A percentile compares a stretch with the other conserved stretches of the same genome.
Conservation (phyloP, 148 eudicot species). For the Fagopyrum tataricum region DNA sequence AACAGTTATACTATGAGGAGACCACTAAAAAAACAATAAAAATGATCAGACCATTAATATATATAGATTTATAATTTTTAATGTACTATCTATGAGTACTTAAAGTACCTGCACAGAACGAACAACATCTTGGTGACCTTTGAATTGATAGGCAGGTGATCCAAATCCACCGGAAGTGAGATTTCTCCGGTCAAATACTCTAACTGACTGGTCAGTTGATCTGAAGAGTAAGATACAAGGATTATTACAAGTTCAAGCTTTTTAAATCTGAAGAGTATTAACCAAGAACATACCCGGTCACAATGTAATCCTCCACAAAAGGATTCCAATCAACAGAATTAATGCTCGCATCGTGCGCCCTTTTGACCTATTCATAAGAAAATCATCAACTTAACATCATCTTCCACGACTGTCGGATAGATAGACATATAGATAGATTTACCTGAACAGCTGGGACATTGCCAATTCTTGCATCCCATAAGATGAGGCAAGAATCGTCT, state of each 20-base stretch:
- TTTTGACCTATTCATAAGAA: constrained; percentile 62
- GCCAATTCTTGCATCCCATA: constrained; percentile 92
- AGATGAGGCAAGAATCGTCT: constrained; percentile 91
- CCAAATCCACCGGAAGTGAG: constrained; percentile 60
- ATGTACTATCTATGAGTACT: neutral
- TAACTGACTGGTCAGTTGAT: constrained; percentile 79
- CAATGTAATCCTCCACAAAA: constrained; percentile 66
- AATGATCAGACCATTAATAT: constrained; percentile 6
- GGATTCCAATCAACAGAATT: constrained; percentile 99
- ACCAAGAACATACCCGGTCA: constrained; percentile 65
- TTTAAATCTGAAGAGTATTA: neutral
- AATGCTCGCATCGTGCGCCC: constrained; percentile 89
- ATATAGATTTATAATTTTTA: neutral
- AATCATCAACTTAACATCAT: neutral
- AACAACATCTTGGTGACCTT: constrained; percentile 83
- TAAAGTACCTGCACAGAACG: constrained; percentile 82
- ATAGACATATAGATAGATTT: neutral
- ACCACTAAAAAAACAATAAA: constrained; percentile 60
- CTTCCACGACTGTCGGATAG: neutral
- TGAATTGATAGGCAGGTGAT: constrained; percentile 69
- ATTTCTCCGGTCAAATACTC: constrained; percentile 77
- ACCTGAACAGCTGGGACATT: constrained; percentile 68
- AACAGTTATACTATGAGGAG: constrained; percentile 72
- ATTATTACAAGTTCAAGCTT: neutral
- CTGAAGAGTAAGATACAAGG: constrained; percentile 30